phyloP scores from a whole-genome alignment of 2,329 filamentous ascomycete species.

The Cladophialophora chaetospira region DNA sequence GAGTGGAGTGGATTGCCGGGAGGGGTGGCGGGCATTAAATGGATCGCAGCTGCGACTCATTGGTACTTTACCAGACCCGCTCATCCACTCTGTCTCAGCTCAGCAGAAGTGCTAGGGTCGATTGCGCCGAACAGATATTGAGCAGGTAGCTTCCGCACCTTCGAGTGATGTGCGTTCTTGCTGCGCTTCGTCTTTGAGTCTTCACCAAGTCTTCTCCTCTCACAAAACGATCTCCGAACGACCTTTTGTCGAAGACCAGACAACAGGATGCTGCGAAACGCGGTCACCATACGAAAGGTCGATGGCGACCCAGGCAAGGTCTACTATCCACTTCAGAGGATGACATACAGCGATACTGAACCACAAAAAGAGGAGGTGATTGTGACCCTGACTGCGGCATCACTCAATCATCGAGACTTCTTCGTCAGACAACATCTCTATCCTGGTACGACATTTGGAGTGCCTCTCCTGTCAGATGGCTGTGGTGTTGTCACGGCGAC shows the following conservation, averaged over 20 bases:
- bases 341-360: neutral
- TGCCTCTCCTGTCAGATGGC: slow-evolving; percentile 81
- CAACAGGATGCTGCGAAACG: neutral
- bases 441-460: slow-evolving; percentile 76
- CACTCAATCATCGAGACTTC: slow-evolving; percentile 94
- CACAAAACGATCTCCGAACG: neutral
- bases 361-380: neutral
- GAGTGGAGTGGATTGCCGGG: neutral
- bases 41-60: neutral
- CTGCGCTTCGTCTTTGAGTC: neutral
- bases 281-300: neutral
- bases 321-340: neutral
- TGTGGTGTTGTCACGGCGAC: slow-evolving; percentile 70
- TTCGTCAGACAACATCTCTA: slow-evolving; percentile 93
- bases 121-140: neutral
- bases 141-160: neutral
- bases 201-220: neutral
- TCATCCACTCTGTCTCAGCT: neutral
- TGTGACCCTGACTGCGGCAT: no score
- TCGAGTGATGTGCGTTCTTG: neutral
- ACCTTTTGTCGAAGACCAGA: neutral
- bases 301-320: neutral
- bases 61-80: neutral
- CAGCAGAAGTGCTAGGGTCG: neutral
- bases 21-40: neutral